Base-by-base conservation (phyloP, 768 basidiomycete species). In the Amanita phalloides region DNA sequence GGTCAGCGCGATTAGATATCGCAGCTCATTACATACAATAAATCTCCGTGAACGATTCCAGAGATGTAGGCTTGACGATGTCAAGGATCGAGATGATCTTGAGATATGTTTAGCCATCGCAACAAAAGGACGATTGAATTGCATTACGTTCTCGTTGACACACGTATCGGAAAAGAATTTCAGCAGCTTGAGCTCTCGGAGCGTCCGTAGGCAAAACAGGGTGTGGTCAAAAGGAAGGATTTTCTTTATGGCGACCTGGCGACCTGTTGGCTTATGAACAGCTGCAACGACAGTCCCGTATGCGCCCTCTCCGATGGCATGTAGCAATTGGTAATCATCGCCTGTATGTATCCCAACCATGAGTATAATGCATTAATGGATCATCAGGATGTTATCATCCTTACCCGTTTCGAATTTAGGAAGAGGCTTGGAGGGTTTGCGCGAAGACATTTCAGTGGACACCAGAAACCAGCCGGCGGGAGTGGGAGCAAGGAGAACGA, bases 21-120 rank as follows among this genome's bases (percentile, higher is more conserved):
- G 30, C 44, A 17, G 28, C n/a, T 9, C n/a, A n/a, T 8, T 9
- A 45, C 33, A 75, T 68, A 49, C 73, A 65, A 54, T 74, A 74
- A 17, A 95, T 94, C 64, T 97, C 95, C 53, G 75, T 86, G 71
- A 98, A 96, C 20, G 75, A 70, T 44, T 87, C 78, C 56, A 93
- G 69, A 55, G 72, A 77, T 25, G 80, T 70, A 0, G 96, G 94
- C 49, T 81, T 79, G 58, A 95, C 78, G 62, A 98, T 94, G 64
- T 98, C 96, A 53, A 97, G 76, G 62, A 98, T 93, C 10, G 89
- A 81, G 66, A 97, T 97, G 70, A 98, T 94, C 64, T 95, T 84
- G 28, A 45, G 9, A 30, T 20, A 30, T 17, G 17, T 45, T 44
- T 30, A 28, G 26, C 30, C 30, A 30, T 17, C 30, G 14, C 26